These are phyloP conservation scores for Backusella australiensis DNA, from an alignment of 192 early-diverging fungal genomes.

Conservation along the genomic window DNA sequence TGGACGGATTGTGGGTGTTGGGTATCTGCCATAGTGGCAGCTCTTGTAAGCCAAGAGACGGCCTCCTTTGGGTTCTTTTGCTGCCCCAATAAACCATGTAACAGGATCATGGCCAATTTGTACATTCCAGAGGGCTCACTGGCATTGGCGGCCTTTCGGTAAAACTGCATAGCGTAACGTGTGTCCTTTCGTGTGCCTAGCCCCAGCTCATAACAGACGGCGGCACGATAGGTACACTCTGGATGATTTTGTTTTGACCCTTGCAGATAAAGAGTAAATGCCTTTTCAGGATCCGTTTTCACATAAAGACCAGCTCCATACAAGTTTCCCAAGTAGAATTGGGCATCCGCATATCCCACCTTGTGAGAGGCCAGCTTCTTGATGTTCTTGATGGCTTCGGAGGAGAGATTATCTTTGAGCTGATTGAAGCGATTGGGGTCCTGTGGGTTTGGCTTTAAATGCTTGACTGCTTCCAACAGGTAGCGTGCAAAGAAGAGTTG, in stretches of 20 bases:
- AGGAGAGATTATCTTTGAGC: constrained; percentile 68
- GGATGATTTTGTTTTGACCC: constrained; percentile 92
- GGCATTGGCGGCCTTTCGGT: constrained; percentile 87
- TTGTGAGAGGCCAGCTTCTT: constrained; percentile 79
- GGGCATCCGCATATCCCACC: constrained; percentile 80
- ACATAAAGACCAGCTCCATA: constrained; percentile 86
- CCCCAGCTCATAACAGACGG: constrained; percentile 95
- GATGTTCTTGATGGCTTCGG: constrained; percentile 83
- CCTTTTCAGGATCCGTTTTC: constrained; percentile 78
- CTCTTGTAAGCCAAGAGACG: constrained; percentile 92
- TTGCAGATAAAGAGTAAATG: constrained; percentile 89
- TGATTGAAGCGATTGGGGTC: constrained; percentile 69
- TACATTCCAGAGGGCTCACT: constrained; percentile 96
- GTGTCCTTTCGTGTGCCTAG: constrained; percentile 89
- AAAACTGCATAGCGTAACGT: constrained; percentile 83
- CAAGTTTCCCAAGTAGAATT: constrained; percentile 89
- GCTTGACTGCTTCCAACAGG: constrained; percentile 73
- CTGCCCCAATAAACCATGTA: constrained; percentile 82
- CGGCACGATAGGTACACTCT: constrained; percentile 89
- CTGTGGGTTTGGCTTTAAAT: constrained; percentile 59
- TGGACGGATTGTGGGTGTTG: constrained; percentile 92
- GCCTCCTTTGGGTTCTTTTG: constrained; percentile 83
- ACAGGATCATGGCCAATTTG: constrained; percentile 91
- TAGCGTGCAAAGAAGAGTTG: constrained; percentile 89
- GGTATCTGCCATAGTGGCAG: constrained; percentile 85